Conservation (phyloP, 495 filamentous ascomycete species). For the Elaphomyces granulatus region DNA sequence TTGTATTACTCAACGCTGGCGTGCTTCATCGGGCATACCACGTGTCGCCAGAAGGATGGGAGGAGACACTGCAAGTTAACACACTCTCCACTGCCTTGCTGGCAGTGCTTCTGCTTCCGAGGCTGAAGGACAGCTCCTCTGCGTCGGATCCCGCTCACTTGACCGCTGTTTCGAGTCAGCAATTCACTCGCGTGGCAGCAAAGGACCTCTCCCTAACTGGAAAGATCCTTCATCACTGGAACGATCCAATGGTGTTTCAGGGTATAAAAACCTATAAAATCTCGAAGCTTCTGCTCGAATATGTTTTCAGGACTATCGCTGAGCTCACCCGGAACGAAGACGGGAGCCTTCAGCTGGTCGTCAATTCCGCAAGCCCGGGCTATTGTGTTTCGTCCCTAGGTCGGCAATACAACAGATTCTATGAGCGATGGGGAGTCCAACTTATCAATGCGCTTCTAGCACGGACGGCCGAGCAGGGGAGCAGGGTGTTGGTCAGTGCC, state of each 20-base stretch:
- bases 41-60: conserved; percentile 33
- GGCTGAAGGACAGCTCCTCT: conserved; percentile 18
- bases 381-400: conserved; percentile 27
- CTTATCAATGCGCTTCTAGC: conserved; percentile 29
- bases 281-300: conserved; percentile 36
- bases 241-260: conserved; percentile 7
- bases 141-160: conserved; percentile 20
- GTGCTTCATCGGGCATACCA: conserved; percentile 24
- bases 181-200: conserved; percentile 24
- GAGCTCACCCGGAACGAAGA: conserved; percentile 16
- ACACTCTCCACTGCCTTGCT: conserved; percentile 42
- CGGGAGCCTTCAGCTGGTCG: conserved; percentile 26
- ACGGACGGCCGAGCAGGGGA: conserved; percentile 35
- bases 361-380: conserved; percentile 34
- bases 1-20: conserved; percentile 35
- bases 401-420: conserved; percentile 25
- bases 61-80: conserved; percentile 44
- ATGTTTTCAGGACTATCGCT: conserved; percentile 27
- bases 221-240: not conserved
- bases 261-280: conserved; percentile 27
- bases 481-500: conserved; percentile 36
- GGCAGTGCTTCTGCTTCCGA: conserved; percentile 40
- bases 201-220: conserved; percentile 19
- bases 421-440: conserved; percentile 23
- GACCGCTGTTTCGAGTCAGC: conserved; percentile 28